A percentile compares a stretch with the other conserved stretches of the same genome.
These are phyloP conservation scores for Juncus inflexus DNA, from an alignment of 176 grass and related monocot species.

Conservation along the genomic window DNA sequence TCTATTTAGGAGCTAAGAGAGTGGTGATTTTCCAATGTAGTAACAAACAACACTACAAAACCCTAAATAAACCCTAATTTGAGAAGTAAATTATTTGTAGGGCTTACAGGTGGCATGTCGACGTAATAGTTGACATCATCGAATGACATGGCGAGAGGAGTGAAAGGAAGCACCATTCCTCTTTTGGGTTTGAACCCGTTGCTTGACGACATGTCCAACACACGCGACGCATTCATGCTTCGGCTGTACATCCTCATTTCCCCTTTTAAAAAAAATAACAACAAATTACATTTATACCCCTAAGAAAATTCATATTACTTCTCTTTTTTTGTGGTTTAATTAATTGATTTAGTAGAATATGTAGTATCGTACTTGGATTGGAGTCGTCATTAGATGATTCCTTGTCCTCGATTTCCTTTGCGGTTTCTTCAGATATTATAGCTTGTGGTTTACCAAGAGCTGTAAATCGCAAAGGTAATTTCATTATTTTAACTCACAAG, in stretches of 20 bases:
- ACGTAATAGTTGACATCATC: constrained; percentile 90
- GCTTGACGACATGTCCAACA: constrained; percentile 45
- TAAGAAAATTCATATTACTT: constrained; percentile 12
- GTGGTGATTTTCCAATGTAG: no score
- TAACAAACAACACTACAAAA: no score
- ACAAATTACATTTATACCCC: constrained; percentile 17
- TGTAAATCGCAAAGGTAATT: constrained; percentile 23
- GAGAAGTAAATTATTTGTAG: constrained; percentile 27
- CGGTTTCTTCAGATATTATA: constrained; percentile 96
- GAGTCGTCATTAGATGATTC: neutral
- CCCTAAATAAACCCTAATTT: no score
- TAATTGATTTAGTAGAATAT: constrained; percentile 41
- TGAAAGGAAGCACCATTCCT: constrained; percentile 99
- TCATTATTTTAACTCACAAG: no score
- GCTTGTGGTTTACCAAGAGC: constrained; percentile 92
- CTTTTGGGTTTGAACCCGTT: constrained; percentile 57
- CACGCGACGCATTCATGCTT: constrained; percentile 33
- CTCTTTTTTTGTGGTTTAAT: constrained; percentile 15
- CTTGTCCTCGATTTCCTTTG: constrained; percentile 55
- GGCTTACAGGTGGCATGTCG: constrained; percentile 86
- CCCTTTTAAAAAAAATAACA: constrained; percentile 35
- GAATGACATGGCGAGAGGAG: constrained; percentile 89
- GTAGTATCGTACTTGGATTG: constrained; percentile 13
- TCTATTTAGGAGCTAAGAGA: no score
- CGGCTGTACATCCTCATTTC: constrained; percentile 50